A percentile compares a stretch with the other conserved stretches of the same genome.
Conservation (phyloP, 2,329 filamentous ascomycete species). For the Hymenoscyphus linearis region DNA sequence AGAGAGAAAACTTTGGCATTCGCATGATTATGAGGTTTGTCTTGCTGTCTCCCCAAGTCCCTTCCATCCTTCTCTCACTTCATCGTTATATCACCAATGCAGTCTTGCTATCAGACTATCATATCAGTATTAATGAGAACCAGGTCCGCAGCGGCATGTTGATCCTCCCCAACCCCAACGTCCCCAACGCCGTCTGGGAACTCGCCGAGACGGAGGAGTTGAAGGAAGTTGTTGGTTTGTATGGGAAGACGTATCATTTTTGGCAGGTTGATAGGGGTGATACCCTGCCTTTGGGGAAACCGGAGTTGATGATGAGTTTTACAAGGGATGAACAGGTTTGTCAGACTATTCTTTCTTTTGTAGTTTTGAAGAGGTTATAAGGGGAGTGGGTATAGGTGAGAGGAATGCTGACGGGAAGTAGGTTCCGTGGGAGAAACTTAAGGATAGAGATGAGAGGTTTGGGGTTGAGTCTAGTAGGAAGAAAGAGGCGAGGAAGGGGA, state of each 20-base stretch:
- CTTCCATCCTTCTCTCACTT: constrained; percentile 36
- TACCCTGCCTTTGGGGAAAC: constrained; percentile 52
- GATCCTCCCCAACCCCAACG: constrained; percentile 59
- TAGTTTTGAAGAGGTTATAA: too few species aligned
- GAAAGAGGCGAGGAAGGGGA: constrained; percentile 44
- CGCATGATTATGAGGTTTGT: constrained; percentile 57
- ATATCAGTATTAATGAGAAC: neutral
- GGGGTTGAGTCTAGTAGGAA: constrained; percentile 47
- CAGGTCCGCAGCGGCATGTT: constrained; percentile 54
- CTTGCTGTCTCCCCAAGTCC: too few species aligned
- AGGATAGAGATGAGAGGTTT: constrained; percentile 49
- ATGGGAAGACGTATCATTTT: constrained; percentile 80
- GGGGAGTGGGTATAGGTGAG: constrained; percentile 13
- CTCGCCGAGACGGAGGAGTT: constrained; percentile 73
- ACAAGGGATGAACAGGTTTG: constrained; percentile 41
- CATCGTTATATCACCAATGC: neutral
- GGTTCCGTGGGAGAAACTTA: constrained; percentile 33
- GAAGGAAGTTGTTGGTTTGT: constrained; percentile 67
- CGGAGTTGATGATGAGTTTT: constrained; percentile 61
- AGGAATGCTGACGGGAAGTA: constrained; percentile 28
- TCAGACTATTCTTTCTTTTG: constrained; percentile 29
- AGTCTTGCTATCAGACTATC: neutral
- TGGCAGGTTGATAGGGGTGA: constrained; percentile 81
- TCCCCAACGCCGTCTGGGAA: constrained; percentile 65
- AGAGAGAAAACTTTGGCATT: constrained; percentile 76